These are phyloP conservation scores for Hygrophila difformis DNA, from an alignment of 257 asterid species.

Conservation along the genomic window DNA sequence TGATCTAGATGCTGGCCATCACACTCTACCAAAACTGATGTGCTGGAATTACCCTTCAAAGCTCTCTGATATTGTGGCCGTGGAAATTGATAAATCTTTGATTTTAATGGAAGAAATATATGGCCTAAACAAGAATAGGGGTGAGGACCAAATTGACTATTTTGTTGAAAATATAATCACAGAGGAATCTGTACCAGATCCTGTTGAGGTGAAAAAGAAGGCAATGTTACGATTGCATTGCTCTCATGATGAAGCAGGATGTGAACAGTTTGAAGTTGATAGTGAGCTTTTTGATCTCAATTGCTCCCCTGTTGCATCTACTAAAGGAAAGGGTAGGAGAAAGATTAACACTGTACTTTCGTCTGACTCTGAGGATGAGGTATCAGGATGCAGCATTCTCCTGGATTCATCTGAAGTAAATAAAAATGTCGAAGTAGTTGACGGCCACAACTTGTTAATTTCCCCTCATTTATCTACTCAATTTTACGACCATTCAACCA, in stretches of 20 bases:
- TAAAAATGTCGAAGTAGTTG: slow-evolving; percentile 23
- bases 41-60: slow-evolving; percentile 53
- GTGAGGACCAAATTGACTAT: slow-evolving; percentile 23
- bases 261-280: slow-evolving; percentile 28
- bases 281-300: slow-evolving; percentile 41
- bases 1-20: slow-evolving; percentile 84
- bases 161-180: slow-evolving; percentile 11
- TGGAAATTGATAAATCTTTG: slow-evolving; percentile 59
- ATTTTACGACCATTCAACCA: slow-evolving; percentile 25
- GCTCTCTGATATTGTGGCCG: slow-evolving; percentile 78
- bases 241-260: slow-evolving; percentile 39
- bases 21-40: slow-evolving; percentile 55
- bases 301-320: slow-evolving; percentile 51
- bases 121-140: slow-evolving; percentile 25
- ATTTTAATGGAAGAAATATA: slow-evolving; percentile 34
- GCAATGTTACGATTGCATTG: slow-evolving; percentile 55
- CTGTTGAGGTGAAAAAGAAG: slow-evolving; percentile 47
- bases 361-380: slow-evolving; percentile 81
- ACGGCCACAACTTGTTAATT: slow-evolving; percentile 21
- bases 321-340: slow-evolving; percentile 38
- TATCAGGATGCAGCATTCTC: slow-evolving; percentile 28
- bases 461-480: slow-evolving; percentile 27
- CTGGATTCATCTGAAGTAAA: slow-evolving; percentile 24
- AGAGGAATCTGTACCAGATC: slow-evolving; percentile 26
- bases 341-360: slow-evolving; percentile 47